These are phyloP conservation scores for Venturia nashicola DNA, from an alignment of 2,329 filamentous ascomycete genomes.

Conservation along the genomic window DNA sequence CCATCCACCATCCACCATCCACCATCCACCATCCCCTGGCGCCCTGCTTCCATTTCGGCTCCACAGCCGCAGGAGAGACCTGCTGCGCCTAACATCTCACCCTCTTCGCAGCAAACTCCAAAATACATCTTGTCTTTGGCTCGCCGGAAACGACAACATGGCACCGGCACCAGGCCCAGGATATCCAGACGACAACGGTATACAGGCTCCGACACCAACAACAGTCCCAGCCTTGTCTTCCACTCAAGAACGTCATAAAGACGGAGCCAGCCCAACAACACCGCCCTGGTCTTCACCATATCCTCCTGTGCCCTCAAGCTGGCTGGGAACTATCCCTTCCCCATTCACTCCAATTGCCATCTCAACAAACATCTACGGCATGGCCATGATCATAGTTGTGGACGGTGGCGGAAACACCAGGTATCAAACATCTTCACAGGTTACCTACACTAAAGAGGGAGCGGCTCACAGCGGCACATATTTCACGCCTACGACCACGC, in stretches of 20 bases:
- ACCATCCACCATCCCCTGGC: not conserved
- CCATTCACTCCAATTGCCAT: not conserved
- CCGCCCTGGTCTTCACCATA: not conserved
- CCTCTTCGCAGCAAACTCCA: not conserved
- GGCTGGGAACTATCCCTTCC: not conserved
- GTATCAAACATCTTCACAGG: not conserved
- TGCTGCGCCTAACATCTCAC: not conserved
- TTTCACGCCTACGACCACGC: not conserved
- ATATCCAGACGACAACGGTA: not conserved
- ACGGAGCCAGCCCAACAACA: not conserved
- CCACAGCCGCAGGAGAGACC: not conserved
- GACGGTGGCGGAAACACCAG: not conserved
- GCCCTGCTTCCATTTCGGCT: not conserved
- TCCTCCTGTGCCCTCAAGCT: not conserved
- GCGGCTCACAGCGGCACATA: not conserved
- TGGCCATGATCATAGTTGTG: not conserved
- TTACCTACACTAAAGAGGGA: not conserved
- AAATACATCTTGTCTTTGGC: not conserved
- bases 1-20: too few species aligned
- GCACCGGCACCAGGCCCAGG: not conserved
- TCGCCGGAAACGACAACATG: not conserved
- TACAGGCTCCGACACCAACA: not conserved
- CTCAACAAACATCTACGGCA: not conserved
- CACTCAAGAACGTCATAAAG: not conserved
- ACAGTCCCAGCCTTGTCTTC: not conserved